A percentile compares a stretch with the other conserved stretches of the same genome.
These are phyloP conservation scores for Xylaria sp. DNA, from an alignment of 2,329 filamentous ascomycete species.

Conservation along the genomic window DNA sequence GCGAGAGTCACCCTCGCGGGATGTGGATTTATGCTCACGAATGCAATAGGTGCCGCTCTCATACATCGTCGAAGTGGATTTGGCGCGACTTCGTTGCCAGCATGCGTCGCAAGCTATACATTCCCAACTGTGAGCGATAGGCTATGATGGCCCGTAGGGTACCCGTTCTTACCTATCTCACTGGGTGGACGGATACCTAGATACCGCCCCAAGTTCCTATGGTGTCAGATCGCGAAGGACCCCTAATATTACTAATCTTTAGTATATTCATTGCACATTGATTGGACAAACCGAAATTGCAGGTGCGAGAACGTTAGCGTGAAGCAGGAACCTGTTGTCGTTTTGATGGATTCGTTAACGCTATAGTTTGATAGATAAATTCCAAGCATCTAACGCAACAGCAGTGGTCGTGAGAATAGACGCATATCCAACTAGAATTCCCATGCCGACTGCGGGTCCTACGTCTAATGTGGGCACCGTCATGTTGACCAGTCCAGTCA, in stretches of 20 bases:
- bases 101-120: not conserved
- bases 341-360: not conserved
- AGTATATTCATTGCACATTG: not conserved
- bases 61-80: not conserved
- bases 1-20: not conserved
- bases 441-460: conserved; percentile 72
- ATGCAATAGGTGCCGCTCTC: not conserved
- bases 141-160: not conserved
- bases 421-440: conserved; percentile 78
- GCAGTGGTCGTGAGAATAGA: conserved; percentile 73
- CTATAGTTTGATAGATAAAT: conserved; percentile 75
- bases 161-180: not conserved
- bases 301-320: not conserved
- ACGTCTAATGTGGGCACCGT: conserved; percentile 83
- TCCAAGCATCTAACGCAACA: conserved; percentile 69
- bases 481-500: conserved; percentile 91
- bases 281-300: not conserved
- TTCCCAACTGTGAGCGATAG: not conserved
- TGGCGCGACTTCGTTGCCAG: not conserved
- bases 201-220: not conserved
- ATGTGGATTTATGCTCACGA: conserved; percentile 12
- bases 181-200: too few relatives aligned
- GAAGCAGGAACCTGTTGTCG: not conserved
- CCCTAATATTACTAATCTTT: not conserved
- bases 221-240: not conserved